phyloP scores from a whole-genome alignment of 208 protist genomes.

The Acanthamoeba sp. region DNA sequence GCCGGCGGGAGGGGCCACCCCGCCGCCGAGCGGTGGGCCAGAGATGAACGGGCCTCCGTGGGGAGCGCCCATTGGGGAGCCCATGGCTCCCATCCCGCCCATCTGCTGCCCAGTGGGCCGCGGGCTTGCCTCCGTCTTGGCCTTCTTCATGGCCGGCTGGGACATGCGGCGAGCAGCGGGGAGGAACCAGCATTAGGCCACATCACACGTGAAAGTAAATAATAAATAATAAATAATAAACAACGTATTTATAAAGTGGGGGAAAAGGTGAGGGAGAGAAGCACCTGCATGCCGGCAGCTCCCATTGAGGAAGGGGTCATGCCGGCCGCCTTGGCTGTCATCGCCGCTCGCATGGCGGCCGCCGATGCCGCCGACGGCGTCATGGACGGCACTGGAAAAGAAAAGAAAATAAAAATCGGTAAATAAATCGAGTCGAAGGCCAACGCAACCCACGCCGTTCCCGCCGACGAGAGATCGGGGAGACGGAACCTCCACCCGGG shows the following conservation, averaged over 20 bases:
- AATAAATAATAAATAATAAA: background rate
- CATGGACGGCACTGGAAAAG: background rate
- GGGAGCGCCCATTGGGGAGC: background rate
- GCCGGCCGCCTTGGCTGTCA: background rate
- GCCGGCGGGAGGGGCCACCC: no score
- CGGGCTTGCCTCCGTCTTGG: slow-evolving; percentile 1
- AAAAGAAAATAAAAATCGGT: background rate
- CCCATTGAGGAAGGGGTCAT: background rate
- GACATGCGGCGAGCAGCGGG: no score
- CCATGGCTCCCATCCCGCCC: background rate
- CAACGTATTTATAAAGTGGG: background rate
- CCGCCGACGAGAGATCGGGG: background rate
- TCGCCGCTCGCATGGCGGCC: background rate
- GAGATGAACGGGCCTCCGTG: background rate
- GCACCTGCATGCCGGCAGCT: background rate
- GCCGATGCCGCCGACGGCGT: background rate
- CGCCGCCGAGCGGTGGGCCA: background rate
- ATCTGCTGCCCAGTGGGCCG: background rate
- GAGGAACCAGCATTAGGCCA: background rate
- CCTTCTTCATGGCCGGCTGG: slow-evolving; percentile 55
- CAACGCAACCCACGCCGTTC: no score
- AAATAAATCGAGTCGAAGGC: no score
- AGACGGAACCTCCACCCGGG: background rate
- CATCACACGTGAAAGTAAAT: background rate
- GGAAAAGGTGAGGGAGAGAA: no score